A percentile compares a stretch with the other conserved stretches of the same genome.
Conservation (phyloP, 2,329 filamentous ascomycete species). For the Colletotrichum higginsianum region DNA sequence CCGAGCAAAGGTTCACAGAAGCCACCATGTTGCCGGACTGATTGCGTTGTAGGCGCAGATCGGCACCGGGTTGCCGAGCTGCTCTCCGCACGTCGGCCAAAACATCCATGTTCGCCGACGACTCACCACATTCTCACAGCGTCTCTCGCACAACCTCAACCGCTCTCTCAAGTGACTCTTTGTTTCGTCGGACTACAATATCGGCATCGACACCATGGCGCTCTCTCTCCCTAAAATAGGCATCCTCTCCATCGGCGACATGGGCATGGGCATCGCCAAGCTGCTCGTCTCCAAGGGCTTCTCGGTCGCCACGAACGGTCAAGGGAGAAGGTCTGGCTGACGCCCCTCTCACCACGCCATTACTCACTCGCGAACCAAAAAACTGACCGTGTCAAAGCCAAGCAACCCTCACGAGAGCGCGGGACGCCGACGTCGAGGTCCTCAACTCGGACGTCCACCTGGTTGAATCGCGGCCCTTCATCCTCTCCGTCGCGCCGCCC, state of each 20-base stretch:
- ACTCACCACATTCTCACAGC: background rate
- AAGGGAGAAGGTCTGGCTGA: conserved; percentile 60
- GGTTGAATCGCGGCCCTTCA: conserved; percentile 68
- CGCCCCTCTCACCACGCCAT: too few relatives aligned
- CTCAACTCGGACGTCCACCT: conserved; percentile 70
- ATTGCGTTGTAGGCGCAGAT: background rate
- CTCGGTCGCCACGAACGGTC: conserved; percentile 63
- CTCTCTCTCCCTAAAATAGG: conserved; percentile 54
- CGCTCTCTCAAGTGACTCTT: too few relatives aligned
- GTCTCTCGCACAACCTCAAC: background rate
- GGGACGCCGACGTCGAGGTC: conserved; percentile 65
- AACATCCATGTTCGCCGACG: background rate
- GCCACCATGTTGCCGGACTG: background rate
- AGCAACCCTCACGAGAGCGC: conserved; percentile 71
- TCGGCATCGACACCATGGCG: conserved; percentile 6
- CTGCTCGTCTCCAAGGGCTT: conserved; percentile 64
- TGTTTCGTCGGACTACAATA: background rate
- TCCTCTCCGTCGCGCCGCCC: conserved; percentile 78
- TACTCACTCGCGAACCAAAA: background rate
- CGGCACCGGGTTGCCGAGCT: background rate
- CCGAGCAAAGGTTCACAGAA: too few relatives aligned
- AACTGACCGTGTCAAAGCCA: conserved; percentile 55
- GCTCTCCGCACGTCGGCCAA: background rate
- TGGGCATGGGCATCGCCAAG: conserved; percentile 67
- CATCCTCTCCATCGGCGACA: conserved; percentile 68